Base-by-base conservation (phyloP, 306 rosid genomes). In the Cucurbita moschata region DNA sequence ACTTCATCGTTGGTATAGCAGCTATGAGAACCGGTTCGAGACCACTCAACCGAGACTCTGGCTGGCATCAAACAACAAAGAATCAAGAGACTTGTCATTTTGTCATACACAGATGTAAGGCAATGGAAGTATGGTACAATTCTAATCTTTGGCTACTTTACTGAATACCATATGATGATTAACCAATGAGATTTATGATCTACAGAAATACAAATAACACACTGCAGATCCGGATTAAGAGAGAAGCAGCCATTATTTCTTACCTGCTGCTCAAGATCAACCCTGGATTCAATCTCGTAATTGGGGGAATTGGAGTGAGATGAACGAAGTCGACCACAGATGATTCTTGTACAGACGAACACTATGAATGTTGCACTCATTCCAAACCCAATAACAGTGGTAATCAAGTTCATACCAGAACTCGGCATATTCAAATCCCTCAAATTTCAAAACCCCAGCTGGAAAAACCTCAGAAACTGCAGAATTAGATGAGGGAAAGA, bases 291-390 rank as follows among this genome's bases (percentile, higher is more conserved):
- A 83, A 86, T 77, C 78, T 90, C 89, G 75, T 80, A 81, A 78
- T 81, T 79, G 76, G 84, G 87, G 60, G 85, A 56, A 38, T 88
- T 53, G 50, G 92, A 77, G 57, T 86, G 81, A 8, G 76, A 35
- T 38, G 85, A 75, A 71, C 92, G 75, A 26, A 90, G 74, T 81
- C 98, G 89, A 47, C 92, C 97, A 82, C 97, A 94, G 62, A 94
- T 85, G 77, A 94, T 82, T 89, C 96, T 90, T n/a, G 98, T 76
- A 77, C 98, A 94, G 4, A 94, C 94, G 80, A 94, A 94, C 23
- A 94, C 89, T 65, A 94, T 94, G 83, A 94, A 94, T 60, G 97
- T 87, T 47, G 97, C 95, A 82, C 98, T 94, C 87, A 94, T 78
- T 53, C 95, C 98, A 83, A 94, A 94, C 55, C 98, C 98, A 79